Evolutionary conservation across 495 filamentous ascomycete species (phyloP), one percentile per base, ranked within the genome.

Genomic region (Penicillium coffeae): DNA sequence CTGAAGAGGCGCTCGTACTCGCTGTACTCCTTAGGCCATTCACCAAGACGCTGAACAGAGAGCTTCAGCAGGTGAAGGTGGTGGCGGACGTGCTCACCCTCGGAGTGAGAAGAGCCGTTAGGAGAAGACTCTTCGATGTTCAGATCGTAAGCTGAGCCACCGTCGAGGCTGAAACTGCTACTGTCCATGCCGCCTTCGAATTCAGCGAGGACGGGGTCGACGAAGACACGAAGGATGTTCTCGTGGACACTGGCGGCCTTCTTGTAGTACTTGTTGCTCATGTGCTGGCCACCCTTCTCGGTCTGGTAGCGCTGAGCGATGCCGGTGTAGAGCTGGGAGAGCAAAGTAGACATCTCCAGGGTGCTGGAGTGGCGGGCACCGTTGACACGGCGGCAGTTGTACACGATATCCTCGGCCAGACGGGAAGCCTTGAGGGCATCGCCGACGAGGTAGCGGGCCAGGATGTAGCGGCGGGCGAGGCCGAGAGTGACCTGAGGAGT

Each of bases 301-400:
- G 33, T 25, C 45, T 67, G 66, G 54, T 67, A 69, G 1, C 44
- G 60, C 43, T 66, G 62, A 2, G 62, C 66, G 36, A 71, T 62
- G 13, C 59, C 62, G 8, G 66, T 68, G 54, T 69, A 71, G 40
- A 71, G 51, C 54, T 71, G 68, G 9, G 68, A 65, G 1, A 69
- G 59, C 16, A 71, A 54, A 13, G 64, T 58, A 1, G 68, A 68
- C 60, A 71, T 69, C 43, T 69, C 66, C 15, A 69, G 37, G 22
- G 68, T 68, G 41, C 47, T 62, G 18, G 59, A 42, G 54, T 69
- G 64, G 42, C 59, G 60, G 12, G 60, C 46, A 12, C 68, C 66
- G 45, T 71, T 64, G 12, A 71, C 68, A 21, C 68, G 68, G 12
- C 58, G 58, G 55, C 66, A 69, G 56, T 72, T 72, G 57, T 72